Conservation (phyloP, 352 stramenopile species). For the Pythium diclinum region DNA sequence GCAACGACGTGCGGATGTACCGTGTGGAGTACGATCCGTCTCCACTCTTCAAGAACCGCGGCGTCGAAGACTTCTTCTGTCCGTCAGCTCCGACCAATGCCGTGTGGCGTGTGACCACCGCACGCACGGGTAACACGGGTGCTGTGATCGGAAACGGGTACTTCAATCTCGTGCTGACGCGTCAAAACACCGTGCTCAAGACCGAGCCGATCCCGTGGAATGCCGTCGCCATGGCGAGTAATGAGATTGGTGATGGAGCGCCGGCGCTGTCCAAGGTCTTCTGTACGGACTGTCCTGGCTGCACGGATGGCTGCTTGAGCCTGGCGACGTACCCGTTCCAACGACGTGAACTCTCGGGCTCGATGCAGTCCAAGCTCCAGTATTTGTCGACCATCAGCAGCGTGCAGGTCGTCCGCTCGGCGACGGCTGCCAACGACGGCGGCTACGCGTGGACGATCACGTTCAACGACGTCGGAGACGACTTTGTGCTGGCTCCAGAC, state of each 20-base stretch:
- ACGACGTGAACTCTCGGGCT: conserved; percentile 53
- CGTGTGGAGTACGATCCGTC: conserved; percentile 72
- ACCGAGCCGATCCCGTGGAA: conserved; percentile 92
- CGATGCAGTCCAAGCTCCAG: conserved; percentile 70
- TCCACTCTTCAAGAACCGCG: conserved; percentile 60
- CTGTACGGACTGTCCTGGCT: conserved; percentile 49
- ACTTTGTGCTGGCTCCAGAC: conserved; percentile 59
- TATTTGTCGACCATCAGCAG: conserved; percentile 46
- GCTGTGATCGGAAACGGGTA: conserved; percentile 46
- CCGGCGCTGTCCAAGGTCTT: conserved; percentile 50
- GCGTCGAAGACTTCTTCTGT: conserved; percentile 66
- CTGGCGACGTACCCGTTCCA: conserved; percentile 22
- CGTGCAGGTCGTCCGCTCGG: conserved; percentile 75
- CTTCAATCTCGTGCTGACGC: conserved; percentile 55
- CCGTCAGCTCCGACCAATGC: conserved; percentile 44
- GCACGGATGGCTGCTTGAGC: conserved; percentile 34
- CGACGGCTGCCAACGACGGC: conserved; percentile 34
- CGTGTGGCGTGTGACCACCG: conserved; percentile 55
- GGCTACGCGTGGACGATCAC: conserved; percentile 89
- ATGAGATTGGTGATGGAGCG: conserved; percentile 64
- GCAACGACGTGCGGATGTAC: conserved; percentile 68
- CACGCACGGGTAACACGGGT: conserved; percentile 24
- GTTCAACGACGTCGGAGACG: conserved; percentile 84
- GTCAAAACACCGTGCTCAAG: conserved; percentile 37
- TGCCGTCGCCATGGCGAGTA: conserved; percentile 75